phyloP scores from a whole-genome alignment of 1,284 basidiomycete species.

The Leccinum ponderosum region DNA sequence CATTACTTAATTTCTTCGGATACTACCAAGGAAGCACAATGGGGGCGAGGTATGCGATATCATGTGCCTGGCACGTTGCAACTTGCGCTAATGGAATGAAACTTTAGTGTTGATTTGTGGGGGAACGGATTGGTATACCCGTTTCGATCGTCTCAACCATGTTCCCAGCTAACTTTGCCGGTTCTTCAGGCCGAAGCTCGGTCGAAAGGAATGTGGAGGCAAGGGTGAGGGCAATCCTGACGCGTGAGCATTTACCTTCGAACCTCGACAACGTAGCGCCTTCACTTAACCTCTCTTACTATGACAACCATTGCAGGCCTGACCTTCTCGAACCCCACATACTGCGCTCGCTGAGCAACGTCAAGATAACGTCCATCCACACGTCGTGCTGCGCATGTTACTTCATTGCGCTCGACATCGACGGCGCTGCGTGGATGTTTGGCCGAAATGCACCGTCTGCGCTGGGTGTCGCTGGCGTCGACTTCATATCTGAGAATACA shows the following conservation, averaged over 20 bases:
- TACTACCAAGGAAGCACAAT: conserved; percentile 28
- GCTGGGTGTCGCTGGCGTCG: conserved; percentile 55
- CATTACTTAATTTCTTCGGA: conserved; percentile 21
- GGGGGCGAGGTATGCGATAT: conserved; percentile 34
- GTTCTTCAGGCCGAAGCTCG: conserved; percentile 57
- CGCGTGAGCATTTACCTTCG: conserved; percentile 32
- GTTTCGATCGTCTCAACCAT: not conserved
- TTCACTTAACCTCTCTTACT: not conserved
- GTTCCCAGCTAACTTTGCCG: conserved; percentile 20
- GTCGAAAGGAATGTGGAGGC: conserved; percentile 61
- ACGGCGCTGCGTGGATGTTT: conserved; percentile 84
- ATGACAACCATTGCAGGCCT: conserved; percentile 37
- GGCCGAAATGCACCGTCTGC: conserved; percentile 73
- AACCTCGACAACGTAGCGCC: conserved; percentile 1
- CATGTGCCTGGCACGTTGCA: conserved; percentile 10
- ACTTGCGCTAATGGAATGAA: conserved; percentile 15
- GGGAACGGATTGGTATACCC: conserved; percentile 70
- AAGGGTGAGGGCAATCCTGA: conserved; percentile 43
- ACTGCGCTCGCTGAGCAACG: conserved; percentile 82
- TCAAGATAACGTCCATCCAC: conserved; percentile 72
- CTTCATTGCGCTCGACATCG: conserved; percentile 71
- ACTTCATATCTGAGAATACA: conserved; percentile 69
- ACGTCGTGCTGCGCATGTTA: conserved; percentile 74
- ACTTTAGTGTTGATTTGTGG: conserved; percentile 76
- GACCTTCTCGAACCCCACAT: conserved; percentile 88